These are phyloP conservation scores for Tetrapyrgos nigripes DNA, from an alignment of 1,284 basidiomycete genomes.

Conservation along the genomic window DNA sequence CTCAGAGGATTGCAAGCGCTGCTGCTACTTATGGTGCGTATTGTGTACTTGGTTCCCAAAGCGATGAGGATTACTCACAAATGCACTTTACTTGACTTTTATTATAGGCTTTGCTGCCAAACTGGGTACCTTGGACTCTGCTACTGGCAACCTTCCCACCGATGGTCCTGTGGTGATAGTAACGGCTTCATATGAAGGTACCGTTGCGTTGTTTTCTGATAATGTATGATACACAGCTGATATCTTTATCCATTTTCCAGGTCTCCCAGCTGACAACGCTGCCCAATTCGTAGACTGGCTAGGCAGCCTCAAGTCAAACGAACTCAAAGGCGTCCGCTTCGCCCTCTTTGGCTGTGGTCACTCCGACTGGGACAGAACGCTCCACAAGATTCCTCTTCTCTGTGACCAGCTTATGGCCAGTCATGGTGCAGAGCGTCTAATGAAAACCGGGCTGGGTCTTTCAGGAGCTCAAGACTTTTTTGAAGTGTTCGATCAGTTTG, in stretches of 20 bases:
- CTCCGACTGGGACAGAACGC: conserved; percentile 58
- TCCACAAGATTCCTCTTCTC: conserved; percentile 53
- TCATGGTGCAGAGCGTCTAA: conserved; percentile 46
- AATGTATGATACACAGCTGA: not conserved
- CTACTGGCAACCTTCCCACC: conserved; percentile 45
- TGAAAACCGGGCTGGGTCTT: conserved; percentile 47
- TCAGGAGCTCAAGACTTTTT: conserved; percentile 51
- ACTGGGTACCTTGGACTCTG: conserved; percentile 52
- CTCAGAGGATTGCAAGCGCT: conserved; percentile 50
- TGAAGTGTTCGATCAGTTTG: conserved; percentile 52
- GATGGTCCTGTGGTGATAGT: conserved; percentile 56
- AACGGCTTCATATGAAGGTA: conserved; percentile 60
- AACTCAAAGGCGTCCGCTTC: conserved; percentile 44
- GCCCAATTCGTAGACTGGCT: conserved; percentile 52
- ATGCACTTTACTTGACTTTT: too few species aligned
- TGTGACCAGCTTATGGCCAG: conserved; percentile 46
- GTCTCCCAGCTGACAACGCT: conserved; percentile 57
- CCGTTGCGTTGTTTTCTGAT: not conserved
- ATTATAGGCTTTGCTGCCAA: conserved; percentile 52
- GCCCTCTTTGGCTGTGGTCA: conserved; percentile 61
- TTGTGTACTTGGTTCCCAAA: too few species aligned
- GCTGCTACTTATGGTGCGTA: conserved; percentile 46
- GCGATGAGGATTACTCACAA: too few species aligned
- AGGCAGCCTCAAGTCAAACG: conserved; percentile 28
- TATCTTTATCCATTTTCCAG: conserved; percentile 18